Evolutionary conservation across 805 yeast genomes (phyloP).

Genomic region (Torulaspora delbrueckii): DNA sequence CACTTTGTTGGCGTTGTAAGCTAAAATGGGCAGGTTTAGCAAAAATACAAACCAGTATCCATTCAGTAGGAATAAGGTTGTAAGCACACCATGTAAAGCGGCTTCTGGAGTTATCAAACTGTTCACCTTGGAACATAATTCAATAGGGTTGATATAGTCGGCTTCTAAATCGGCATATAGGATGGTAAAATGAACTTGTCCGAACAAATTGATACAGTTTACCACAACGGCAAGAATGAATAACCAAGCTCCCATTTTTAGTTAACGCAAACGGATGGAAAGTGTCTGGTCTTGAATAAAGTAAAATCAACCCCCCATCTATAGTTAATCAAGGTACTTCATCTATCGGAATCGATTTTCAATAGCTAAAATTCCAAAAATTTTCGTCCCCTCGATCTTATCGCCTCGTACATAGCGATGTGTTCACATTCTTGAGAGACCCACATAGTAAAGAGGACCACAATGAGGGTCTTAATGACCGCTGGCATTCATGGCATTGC

Average conservation of each 20-base stretch:
- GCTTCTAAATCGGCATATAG: slow-evolving; percentile 92
- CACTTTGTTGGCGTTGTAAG: slow-evolving; percentile 77
- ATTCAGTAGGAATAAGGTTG: slow-evolving; percentile 67
- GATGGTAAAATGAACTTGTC: slow-evolving; percentile 92
- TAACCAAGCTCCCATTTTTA: slow-evolving; percentile 17
- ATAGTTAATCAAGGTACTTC: neutral
- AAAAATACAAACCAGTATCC: slow-evolving; percentile 92
- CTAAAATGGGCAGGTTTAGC: slow-evolving; percentile 75
- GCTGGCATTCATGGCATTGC: neutral
- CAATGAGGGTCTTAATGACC: neutral
- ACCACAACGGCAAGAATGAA: slow-evolving; percentile 74
- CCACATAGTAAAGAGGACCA: neutral
- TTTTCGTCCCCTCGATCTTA: slow-evolving; percentile 2
- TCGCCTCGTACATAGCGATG: neutral
- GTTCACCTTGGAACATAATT: slow-evolving; percentile 88
- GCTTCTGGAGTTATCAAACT: slow-evolving; percentile 89
- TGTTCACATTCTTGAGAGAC: no score
- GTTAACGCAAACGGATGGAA: neutral
- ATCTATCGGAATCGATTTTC: neutral
- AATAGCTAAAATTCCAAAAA: neutral
- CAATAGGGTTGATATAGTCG: slow-evolving; percentile 96
- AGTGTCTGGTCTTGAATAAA: neutral
- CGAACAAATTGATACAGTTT: slow-evolving; percentile 82
- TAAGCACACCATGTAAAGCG: slow-evolving; percentile 65
- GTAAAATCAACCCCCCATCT: neutral